phyloP scores from a whole-genome alignment of 768 basidiomycete species.

The Trametes gibbosa region DNA sequence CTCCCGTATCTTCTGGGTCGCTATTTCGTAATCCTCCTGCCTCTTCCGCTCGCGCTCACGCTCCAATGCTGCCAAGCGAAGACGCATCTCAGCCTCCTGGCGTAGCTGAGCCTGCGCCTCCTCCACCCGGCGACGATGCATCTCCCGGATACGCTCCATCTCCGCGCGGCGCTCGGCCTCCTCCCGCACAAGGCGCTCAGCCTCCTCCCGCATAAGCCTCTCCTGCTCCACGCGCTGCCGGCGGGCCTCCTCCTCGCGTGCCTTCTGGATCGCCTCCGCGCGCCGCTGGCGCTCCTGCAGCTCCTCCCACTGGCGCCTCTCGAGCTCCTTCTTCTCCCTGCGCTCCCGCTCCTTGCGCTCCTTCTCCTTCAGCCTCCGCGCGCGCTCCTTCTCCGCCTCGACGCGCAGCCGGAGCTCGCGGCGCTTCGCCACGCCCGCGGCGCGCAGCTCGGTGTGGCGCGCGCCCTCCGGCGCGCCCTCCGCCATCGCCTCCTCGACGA shows the following conservation, averaged over 20 bases:
- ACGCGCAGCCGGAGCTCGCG: background rate
- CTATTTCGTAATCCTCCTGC: background rate
- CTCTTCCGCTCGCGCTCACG: constrained; percentile 5
- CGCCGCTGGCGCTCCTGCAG: background rate
- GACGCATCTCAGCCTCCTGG: constrained; percentile 1
- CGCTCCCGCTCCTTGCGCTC: background rate
- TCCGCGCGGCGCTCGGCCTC: constrained; percentile 1
- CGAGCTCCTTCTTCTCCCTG: background rate
- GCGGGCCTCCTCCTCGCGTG: background rate
- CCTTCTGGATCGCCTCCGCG: background rate
- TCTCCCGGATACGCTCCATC: background rate
- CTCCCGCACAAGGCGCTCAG: background rate
- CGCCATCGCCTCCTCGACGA: constrained; percentile 1
- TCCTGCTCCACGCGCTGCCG: background rate
- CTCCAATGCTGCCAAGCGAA: background rate
- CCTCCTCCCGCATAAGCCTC: background rate
- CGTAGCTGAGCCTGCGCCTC: background rate
- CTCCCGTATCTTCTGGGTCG: background rate
- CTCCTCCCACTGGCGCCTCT: background rate
- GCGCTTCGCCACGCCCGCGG: background rate
- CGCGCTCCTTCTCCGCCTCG: background rate
- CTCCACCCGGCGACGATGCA: background rate
- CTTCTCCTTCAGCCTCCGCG: no score
- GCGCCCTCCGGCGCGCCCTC: background rate
- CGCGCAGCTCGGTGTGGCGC: background rate